Evolutionary conservation across 2,329 filamentous ascomycete species (phyloP), one percentile per base, ranked within the genome.

Genomic region (Oidium heveae): DNA sequence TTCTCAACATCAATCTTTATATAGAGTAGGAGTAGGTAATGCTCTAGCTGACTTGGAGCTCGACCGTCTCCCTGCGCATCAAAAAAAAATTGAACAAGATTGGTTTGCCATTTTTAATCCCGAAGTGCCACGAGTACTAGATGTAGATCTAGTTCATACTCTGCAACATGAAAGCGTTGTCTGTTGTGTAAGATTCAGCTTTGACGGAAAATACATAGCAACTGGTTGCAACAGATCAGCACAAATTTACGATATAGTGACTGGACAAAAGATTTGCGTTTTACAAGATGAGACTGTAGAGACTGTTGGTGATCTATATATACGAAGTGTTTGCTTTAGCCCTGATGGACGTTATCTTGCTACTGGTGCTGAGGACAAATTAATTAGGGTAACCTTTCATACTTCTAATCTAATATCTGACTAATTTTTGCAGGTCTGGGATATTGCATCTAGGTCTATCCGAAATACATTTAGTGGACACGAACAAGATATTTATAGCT

Each of bases 21-120:
- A 72, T 65, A 76, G 77, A 62, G 76, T 78, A 20, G 77, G 77
- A 61, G 76, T 79, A 18, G 77, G 77, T 56, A 84, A 84, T 62
- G 77, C 82, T 54, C 74, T 95, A 32, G 85, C 85, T 53, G 89
- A 96, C 60, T 75, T 95, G 57, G 86, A 94, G 61, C 79, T 84
- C 7, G 87, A 95, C 57, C 79, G 86, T 57, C 74, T 96, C 43
- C 86, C 88, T 33, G 77, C 83, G 1, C 81, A 87, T 61, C 79
- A 87, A 59, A 96, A 96, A 75, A 88, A 89, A 66, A 84, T 86
- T 56, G 84, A 86, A 33, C 72, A 77, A 47, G 91, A 96, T 66
- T 98, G 91, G 91, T 94, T 93, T 66, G 89, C 86, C 47, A 85
- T 96, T 59, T 98, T 95, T 75, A 95, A 98, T 69, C 87, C 89